phyloP scores from a whole-genome alignment of 257 asterid genomes.

The Salvia rosmarinus region DNA sequence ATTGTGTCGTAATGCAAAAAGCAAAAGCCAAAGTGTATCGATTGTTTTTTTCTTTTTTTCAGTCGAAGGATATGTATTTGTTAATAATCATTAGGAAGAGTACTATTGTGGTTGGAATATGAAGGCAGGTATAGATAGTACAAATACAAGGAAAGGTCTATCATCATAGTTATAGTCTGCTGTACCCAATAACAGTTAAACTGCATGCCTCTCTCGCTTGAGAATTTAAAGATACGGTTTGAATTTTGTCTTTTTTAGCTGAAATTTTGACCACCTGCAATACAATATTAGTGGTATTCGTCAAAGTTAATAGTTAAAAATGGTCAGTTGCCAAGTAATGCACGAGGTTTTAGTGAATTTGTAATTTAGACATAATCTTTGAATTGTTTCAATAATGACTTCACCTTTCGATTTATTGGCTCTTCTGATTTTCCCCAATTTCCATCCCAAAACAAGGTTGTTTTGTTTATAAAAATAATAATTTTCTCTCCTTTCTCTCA shows the following conservation, averaged over 20 bases:
- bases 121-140: neutral
- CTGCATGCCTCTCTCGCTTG: neutral
- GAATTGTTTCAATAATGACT: too few species aligned
- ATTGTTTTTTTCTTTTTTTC: neutral
- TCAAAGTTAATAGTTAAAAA: too few species aligned
- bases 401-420: too few species aligned
- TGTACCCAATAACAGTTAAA: neutral
- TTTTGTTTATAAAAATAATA: too few species aligned
- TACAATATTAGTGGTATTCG: too few species aligned
- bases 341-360: too few species aligned
- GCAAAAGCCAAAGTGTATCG: neutral
- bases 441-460: too few species aligned
- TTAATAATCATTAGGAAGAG: neutral
- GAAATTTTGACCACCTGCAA: too few species aligned
- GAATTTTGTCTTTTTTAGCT: neutral
- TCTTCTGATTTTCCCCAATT: too few species aligned
- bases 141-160: neutral
- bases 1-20: neutral
- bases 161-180: neutral
- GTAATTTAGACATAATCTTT: too few species aligned
- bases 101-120: neutral
- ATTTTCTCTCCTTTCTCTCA: too few species aligned
- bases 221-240: neutral
- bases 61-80: slow-evolving; percentile 21
- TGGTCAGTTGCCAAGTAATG: too few species aligned